These are phyloP conservation scores for Parmelia sp. DNA, from an alignment of 495 filamentous ascomycete species.

Conservation along the genomic window DNA sequence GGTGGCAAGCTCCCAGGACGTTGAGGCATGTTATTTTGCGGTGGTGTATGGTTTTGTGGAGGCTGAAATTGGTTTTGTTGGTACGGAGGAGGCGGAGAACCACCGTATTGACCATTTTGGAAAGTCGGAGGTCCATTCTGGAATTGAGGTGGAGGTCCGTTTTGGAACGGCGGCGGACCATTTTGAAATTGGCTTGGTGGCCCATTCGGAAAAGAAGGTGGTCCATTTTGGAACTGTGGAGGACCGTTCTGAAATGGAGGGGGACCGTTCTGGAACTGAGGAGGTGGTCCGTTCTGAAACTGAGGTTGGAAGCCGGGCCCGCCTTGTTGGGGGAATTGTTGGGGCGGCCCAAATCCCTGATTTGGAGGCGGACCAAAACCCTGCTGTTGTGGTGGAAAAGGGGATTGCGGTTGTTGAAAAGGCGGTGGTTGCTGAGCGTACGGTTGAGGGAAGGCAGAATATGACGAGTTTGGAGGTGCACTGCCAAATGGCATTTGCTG, in stretches of 20 bases:
- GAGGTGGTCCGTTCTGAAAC: constrained; percentile 34
- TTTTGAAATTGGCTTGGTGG: constrained; percentile 27
- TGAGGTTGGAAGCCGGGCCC: constrained; percentile 35
- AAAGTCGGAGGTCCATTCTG: constrained; percentile 40
- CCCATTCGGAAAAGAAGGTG: constrained; percentile 29
- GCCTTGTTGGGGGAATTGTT: constrained; percentile 32
- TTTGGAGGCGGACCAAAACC: constrained; percentile 26
- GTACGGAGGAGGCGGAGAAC: constrained; percentile 31
- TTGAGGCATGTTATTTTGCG: constrained; percentile 38
- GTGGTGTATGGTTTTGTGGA: constrained; percentile 38
- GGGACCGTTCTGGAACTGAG: constrained; percentile 36
- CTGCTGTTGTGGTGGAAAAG: constrained; percentile 21
- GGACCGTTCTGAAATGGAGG: constrained; percentile 28
- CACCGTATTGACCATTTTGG: constrained; percentile 37
- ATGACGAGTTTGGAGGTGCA: constrained; percentile 24
- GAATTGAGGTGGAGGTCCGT: constrained; percentile 25
- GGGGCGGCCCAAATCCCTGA: constrained; percentile 24
- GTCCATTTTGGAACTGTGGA: constrained; percentile 37
- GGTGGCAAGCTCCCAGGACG: constrained; percentile 47
- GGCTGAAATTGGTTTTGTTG: constrained; percentile 36
- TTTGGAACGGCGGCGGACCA: constrained; percentile 31
- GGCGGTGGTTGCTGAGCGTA: constrained; percentile 30
- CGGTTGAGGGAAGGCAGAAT: constrained; percentile 25
- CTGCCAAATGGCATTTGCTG: constrained; percentile 27
- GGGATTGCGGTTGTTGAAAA: constrained; percentile 27